These are phyloP conservation scores for Arthrobotrys conoides DNA, from an alignment of 2,329 filamentous ascomycete genomes.

Conservation along the genomic window DNA sequence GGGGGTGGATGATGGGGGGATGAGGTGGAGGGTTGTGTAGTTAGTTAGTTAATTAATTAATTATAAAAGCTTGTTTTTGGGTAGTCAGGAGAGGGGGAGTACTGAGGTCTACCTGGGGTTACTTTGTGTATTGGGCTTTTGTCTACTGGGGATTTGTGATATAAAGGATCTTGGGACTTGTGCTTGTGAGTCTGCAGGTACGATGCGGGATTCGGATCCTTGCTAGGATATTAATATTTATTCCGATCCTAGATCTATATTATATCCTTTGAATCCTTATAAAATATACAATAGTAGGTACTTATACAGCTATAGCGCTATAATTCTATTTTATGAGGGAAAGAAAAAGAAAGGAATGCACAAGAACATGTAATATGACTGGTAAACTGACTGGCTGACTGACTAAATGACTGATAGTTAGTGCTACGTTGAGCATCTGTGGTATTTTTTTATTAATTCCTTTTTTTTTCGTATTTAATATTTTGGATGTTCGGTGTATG, in stretches of 20 bases:
- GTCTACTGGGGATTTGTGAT: no score
- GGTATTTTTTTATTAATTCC: neutral
- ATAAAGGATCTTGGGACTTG: slow-evolving; percentile 10
- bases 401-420: no score
- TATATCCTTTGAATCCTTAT: neutral
- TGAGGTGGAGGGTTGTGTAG: neutral
- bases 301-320: neutral
- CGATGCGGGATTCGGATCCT: slow-evolving; percentile 1
- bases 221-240: neutral
- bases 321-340: neutral
- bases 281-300: neutral
- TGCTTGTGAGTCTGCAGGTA: slow-evolving; percentile 15
- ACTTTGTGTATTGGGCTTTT: no score
- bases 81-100: no score
- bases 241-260: neutral
- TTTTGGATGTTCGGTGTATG: neutral
- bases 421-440: neutral
- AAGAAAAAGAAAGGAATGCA: neutral
- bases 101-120: no score
- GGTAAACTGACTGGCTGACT: neutral
- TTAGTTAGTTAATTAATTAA: no score
- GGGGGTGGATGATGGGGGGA: neutral
- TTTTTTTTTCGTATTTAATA: neutral
- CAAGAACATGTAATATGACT: slow-evolving; percentile 14
- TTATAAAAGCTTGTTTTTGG: neutral